These are phyloP conservation scores for Tricholoma furcatifolium DNA, from an alignment of 768 basidiomycete genomes.

Conservation along the genomic window DNA sequence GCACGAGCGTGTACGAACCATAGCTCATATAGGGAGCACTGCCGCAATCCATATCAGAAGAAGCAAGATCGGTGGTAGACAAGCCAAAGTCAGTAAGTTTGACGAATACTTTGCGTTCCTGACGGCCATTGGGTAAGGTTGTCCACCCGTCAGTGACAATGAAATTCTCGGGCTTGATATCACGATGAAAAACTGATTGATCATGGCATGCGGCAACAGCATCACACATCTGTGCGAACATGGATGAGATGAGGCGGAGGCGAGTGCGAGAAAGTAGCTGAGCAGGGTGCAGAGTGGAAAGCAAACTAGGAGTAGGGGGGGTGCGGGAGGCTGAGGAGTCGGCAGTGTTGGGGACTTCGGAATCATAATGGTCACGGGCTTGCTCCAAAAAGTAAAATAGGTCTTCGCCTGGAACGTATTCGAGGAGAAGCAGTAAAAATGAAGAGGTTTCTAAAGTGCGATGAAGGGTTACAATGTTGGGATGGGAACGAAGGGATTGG, in stretches of 20 bases:
- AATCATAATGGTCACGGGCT: constrained; percentile 82
- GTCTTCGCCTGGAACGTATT: constrained; percentile 96
- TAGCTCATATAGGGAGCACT: constrained; percentile 99
- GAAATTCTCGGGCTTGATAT: constrained; percentile 99
- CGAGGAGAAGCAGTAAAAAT: constrained; percentile 89
- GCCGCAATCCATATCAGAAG: constrained; percentile 97
- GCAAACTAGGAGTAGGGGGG: constrained; percentile 90
- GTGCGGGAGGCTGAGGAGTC: constrained; percentile 56
- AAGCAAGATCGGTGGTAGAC: constrained; percentile 84
- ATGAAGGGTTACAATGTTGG: constrained; percentile 94
- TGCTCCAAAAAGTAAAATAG: constrained; percentile 98
- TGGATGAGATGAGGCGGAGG: constrained; percentile 89
- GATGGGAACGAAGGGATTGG: constrained; percentile 84
- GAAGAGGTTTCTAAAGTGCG: constrained; percentile 90
- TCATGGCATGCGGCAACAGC: constrained; percentile 94
- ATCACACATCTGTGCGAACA: constrained; percentile 99
- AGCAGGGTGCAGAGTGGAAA: constrained; percentile 76
- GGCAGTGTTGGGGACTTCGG: constrained; percentile 37
- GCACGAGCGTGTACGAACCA: constrained; percentile 48
- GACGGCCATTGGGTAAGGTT: constrained; percentile 50
- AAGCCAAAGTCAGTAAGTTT: constrained; percentile 97
- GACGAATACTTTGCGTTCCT: constrained; percentile 88
- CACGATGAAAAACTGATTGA: constrained; percentile 88
- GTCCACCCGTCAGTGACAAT: constrained; percentile 85
- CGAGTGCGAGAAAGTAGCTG: constrained; percentile 86